Conservation (phyloP, 2,329 filamentous ascomycete species). For the Penicillium sp. region DNA sequence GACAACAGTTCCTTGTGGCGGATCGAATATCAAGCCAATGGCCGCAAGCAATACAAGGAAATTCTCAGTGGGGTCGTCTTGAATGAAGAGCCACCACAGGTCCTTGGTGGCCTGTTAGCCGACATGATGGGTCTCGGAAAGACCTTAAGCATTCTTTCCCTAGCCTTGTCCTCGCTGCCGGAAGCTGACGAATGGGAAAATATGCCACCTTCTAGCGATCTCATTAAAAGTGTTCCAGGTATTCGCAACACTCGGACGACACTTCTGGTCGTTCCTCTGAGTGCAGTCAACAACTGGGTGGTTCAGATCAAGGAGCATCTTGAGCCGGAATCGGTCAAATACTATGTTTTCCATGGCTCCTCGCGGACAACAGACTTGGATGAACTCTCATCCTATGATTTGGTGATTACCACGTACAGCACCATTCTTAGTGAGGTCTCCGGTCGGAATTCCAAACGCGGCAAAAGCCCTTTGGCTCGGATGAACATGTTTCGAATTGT, state of each 20-base stretch:
- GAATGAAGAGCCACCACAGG: constrained; percentile 60
- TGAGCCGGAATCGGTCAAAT: constrained; percentile 60
- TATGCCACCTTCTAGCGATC: constrained; percentile 48
- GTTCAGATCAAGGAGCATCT: constrained; percentile 85
- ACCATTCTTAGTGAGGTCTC: constrained; percentile 78
- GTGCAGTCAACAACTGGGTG: constrained; percentile 91
- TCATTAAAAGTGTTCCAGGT: constrained; percentile 31
- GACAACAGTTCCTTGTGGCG: constrained; percentile 76
- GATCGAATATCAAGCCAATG: constrained; percentile 54
- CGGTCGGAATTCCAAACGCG: constrained; percentile 61
- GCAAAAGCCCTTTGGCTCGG: constrained; percentile 62
- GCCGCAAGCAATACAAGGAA: constrained; percentile 68
- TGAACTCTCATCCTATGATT: constrained; percentile 69
- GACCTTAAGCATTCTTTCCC: constrained; percentile 77
- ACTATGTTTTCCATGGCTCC: constrained; percentile 82
- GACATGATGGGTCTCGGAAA: constrained; percentile 91
- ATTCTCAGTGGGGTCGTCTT: constrained; percentile 75
- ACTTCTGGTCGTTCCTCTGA: constrained; percentile 82
- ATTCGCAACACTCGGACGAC: constrained; percentile 72
- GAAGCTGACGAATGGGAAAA: constrained; percentile 63
- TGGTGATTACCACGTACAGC: constrained; percentile 91
- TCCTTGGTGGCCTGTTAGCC: constrained; percentile 70
- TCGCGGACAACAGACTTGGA: constrained; percentile 67
- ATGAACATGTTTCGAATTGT: constrained; percentile 93
- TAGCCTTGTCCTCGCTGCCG: constrained; percentile 65